Conservation (phyloP, 129 eudicot genomes). For the Gnaphalium uliginosum region DNA sequence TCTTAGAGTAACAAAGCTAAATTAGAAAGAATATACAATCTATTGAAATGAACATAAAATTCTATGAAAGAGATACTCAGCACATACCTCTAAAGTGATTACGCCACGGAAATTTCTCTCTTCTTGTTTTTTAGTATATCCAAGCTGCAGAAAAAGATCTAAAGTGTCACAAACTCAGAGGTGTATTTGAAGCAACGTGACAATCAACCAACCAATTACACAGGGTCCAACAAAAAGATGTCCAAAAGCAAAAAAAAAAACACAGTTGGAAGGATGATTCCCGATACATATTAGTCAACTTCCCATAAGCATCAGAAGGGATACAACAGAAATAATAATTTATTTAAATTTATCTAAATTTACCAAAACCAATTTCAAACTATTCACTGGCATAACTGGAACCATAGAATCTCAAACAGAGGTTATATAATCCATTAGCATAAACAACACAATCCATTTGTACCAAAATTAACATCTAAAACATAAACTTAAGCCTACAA, state of each 20-base stretch:
- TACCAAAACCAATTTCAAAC: not conserved
- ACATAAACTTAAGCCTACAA: not conserved
- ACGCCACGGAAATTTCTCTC: constrained; percentile 97
- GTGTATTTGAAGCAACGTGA: constrained; percentile 1
- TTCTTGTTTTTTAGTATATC: constrained; percentile 97
- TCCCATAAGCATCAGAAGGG: not conserved
- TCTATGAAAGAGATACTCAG: not conserved
- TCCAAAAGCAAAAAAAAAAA: not conserved
- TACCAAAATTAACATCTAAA: not conserved
- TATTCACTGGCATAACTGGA: constrained; percentile 1
- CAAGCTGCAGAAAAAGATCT: constrained; percentile 65
- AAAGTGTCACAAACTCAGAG: constrained; percentile 2
- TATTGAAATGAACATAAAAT: constrained; percentile 12
- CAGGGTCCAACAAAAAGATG: not conserved
- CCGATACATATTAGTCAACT: not conserved
- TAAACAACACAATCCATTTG: constrained; percentile 2
- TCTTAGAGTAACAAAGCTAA: not conserved
- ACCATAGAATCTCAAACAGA: constrained; percentile 14
- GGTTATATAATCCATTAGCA: not conserved
- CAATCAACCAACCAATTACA: constrained; percentile 6
- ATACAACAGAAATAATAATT: not conserved
- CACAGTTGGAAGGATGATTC: constrained; percentile 8
- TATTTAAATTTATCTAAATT: not conserved
- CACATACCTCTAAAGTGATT: constrained; percentile 86
- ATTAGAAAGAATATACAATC: too few species aligned